phyloP scores from a whole-genome alignment of 305 asterid genomes.

The Solanum hybrid region DNA sequence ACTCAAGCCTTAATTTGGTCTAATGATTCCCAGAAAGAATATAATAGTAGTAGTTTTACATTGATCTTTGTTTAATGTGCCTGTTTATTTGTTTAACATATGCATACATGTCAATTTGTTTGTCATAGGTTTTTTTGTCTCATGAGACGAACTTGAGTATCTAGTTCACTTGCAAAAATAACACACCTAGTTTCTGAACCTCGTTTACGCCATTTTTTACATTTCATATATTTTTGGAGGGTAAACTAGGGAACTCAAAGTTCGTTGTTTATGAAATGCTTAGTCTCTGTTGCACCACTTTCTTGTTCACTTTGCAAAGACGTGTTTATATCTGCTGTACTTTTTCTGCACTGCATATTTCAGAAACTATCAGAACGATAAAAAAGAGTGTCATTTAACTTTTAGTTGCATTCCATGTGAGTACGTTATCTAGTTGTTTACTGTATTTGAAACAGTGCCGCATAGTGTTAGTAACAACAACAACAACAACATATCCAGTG shows the following conservation, averaged over 20 bases:
- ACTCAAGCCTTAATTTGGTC: slow-evolving; percentile 27
- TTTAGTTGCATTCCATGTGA: neutral
- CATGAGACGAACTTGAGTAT: neutral
- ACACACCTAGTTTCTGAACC: neutral
- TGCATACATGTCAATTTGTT: neutral
- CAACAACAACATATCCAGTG: neutral
- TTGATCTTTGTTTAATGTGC: neutral
- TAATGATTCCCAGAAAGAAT: slow-evolving; percentile 28
- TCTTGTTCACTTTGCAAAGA: neutral
- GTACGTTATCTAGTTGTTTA: neutral
- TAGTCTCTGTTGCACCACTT: neutral
- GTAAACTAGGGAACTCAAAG: neutral
- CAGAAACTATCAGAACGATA: neutral
- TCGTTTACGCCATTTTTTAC: neutral
- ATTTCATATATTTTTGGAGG: neutral
- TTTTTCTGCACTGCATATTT: neutral
- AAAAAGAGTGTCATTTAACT: neutral
- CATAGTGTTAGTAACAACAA: neutral
- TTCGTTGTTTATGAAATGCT: neutral
- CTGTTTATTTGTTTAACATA: neutral
- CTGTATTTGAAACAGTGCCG: neutral
- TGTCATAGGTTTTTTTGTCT: neutral
- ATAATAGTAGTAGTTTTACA: slow-evolving; percentile 11
- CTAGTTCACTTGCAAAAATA: neutral
- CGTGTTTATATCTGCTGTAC: neutral